Evolutionary conservation across 179 eudicot species (phyloP).

Genomic region (Patellifolia procumbens): DNA sequence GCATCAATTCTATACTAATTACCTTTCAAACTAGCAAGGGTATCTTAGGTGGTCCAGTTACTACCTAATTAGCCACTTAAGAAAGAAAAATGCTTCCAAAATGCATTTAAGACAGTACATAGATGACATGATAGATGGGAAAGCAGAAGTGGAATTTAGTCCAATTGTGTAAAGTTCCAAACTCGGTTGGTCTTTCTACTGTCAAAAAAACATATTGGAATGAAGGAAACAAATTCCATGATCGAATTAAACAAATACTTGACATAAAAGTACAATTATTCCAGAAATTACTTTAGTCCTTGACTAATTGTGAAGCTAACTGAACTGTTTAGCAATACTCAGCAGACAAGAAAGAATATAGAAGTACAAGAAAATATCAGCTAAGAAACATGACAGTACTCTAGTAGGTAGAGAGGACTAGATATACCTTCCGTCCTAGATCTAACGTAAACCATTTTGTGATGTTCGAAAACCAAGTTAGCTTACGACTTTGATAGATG

Average conservation of each 20-base stretch:
- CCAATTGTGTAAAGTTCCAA: slow-evolving; percentile 22
- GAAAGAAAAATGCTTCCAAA: background rate
- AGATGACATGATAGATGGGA: slow-evolving; percentile 12
- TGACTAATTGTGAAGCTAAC: background rate
- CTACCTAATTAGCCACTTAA: slow-evolving; percentile 8
- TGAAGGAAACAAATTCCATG: slow-evolving; percentile 24
- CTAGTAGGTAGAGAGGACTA: background rate
- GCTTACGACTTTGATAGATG: background rate
- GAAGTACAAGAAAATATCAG: background rate
- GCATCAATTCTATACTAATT: slow-evolving; percentile 16
- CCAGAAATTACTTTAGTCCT: background rate
- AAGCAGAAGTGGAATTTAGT: slow-evolving; percentile 22
- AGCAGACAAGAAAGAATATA: slow-evolving; percentile 8
- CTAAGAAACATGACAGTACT: background rate
- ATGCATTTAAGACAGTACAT: background rate
- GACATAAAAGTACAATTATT: background rate
- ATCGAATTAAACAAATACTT: background rate
- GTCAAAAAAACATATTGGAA: slow-evolving; percentile 26
- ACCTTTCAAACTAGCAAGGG: slow-evolving; percentile 15
- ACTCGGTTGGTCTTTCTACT: slow-evolving; percentile 24
- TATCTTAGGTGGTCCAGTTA: slow-evolving; percentile 13
- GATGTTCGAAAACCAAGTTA: too few species aligned
- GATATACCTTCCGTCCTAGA: background rate
- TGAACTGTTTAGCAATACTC: slow-evolving; percentile 2
- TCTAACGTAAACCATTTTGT: too few species aligned